Evolutionary conservation across 2,329 filamentous ascomycete species (phyloP).

Genomic region (Fusarium chuoi): DNA sequence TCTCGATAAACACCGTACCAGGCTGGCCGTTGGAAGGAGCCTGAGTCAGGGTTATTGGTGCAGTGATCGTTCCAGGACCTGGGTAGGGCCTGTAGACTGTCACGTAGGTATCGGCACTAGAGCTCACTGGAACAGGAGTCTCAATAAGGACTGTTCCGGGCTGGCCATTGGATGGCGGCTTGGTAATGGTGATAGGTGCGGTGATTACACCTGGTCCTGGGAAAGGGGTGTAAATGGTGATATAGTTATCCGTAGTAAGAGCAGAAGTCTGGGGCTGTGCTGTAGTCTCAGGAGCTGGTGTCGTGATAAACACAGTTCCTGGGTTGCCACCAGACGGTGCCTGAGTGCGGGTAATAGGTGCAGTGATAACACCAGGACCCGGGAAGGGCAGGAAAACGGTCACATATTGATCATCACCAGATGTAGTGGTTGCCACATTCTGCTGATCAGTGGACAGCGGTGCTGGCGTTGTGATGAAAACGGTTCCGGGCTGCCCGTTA

Average conservation of each 20-base stretch:
- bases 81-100: slow-evolving; percentile 33
- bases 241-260: slow-evolving; percentile 17
- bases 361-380: slow-evolving; percentile 21
- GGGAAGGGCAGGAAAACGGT: slow-evolving; percentile 23
- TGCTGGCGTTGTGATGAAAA: slow-evolving; percentile 16
- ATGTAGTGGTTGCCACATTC: not conserved
- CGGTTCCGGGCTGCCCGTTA: slow-evolving; percentile 9
- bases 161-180: slow-evolving; percentile 16
- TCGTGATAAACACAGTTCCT: slow-evolving; percentile 32
- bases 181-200: slow-evolving; percentile 25
- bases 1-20: slow-evolving; percentile 32
- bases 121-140: slow-evolving; percentile 24
- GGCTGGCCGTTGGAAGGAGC: slow-evolving; percentile 29
- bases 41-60: slow-evolving; percentile 29
- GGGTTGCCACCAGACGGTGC: slow-evolving; percentile 6
- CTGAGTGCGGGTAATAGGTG: slow-evolving; percentile 27
- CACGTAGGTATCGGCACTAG: slow-evolving; percentile 22
- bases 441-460: not conserved
- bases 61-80: slow-evolving; percentile 27
- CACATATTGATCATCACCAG: not conserved
- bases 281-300: not conserved
- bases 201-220: slow-evolving; percentile 24
- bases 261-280: not conserved
- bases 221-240: slow-evolving; percentile 32
- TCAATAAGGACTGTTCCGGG: slow-evolving; percentile 30